Conservation (phyloP, 176 grass and related monocot species). For the Cocos nucifera region DNA sequence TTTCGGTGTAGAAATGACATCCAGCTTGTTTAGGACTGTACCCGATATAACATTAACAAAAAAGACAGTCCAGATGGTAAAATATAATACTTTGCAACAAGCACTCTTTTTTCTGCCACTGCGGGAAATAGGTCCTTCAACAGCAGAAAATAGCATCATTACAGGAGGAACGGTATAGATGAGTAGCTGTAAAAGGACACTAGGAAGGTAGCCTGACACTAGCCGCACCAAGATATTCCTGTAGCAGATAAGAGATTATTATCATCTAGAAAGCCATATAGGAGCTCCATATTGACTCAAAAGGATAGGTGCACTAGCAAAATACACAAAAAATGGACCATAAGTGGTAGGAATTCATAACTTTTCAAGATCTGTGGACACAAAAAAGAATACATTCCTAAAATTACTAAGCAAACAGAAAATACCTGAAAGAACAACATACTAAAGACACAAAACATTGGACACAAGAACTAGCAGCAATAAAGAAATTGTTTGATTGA, state of each 20-base stretch:
- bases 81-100: slow-evolving; percentile 72
- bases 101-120: slow-evolving; percentile 79
- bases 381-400: no score
- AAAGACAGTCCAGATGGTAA: slow-evolving; percentile 89
- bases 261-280: no score
- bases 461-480: no score
- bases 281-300: no score
- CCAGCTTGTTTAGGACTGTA: slow-evolving; percentile 54
- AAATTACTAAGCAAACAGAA: no score
- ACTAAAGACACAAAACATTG: no score
- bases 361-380: no score
- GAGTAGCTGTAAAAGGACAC: slow-evolving; percentile 67
- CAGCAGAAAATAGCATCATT: slow-evolving; percentile 81
- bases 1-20: slow-evolving; percentile 61
- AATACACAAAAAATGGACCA: no score
- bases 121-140: slow-evolving; percentile 79
- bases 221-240: slow-evolving; percentile 54
- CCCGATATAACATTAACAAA: slow-evolving; percentile 93
- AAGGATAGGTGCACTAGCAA: no score
- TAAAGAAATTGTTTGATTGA: no score
- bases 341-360: no score
- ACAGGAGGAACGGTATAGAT: slow-evolving; percentile 75
- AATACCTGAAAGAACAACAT: no score
- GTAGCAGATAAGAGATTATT: slow-evolving; percentile 6
- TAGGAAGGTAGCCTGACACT: slow-evolving; percentile 86